Evolutionary conservation across 352 stramenopile genomes (phyloP).

Genomic region (Lagenidium giganteum): DNA sequence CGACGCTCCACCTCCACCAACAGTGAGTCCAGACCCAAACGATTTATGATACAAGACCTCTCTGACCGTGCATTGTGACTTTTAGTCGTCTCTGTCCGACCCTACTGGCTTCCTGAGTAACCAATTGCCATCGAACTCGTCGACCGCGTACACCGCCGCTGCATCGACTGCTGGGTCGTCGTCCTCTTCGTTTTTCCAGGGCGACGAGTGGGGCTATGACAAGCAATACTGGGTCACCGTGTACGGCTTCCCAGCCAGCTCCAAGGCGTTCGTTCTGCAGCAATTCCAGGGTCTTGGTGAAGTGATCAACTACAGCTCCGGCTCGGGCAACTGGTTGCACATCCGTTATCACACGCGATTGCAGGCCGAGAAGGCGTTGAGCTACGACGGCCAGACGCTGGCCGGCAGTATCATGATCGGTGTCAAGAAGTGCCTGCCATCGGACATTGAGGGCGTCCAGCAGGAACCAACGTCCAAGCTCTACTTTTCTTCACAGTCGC

Average conservation of each 20-base stretch:
- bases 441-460: slow-evolving; percentile 49
- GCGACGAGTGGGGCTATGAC: slow-evolving; percentile 72
- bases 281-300: slow-evolving; percentile 77
- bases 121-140: slow-evolving; percentile 4
- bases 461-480: slow-evolving; percentile 53
- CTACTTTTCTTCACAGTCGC: slow-evolving; percentile 32
- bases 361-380: slow-evolving; percentile 77
- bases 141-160: slow-evolving; percentile 1
- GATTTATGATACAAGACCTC: too few relatives aligned
- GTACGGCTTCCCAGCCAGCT: slow-evolving; percentile 62
- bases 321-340: slow-evolving; percentile 73
- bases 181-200: slow-evolving; percentile 45
- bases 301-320: slow-evolving; percentile 63
- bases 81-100: slow-evolving; percentile 42
- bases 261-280: slow-evolving; percentile 61
- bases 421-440: slow-evolving; percentile 74
- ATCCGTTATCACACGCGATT: slow-evolving; percentile 73
- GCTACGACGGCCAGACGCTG: slow-evolving; percentile 58
- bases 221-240: slow-evolving; percentile 84
- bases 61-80: not conserved
- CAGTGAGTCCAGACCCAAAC: slow-evolving; percentile 14
- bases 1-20: slow-evolving; percentile 44
- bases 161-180: slow-evolving; percentile 10
- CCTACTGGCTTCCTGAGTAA: slow-evolving; percentile 32
- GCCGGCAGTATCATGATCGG: slow-evolving; percentile 71